These are phyloP conservation scores for Moricandia arvensis DNA, from an alignment of 345 rosid genomes.

Conservation along the genomic window DNA sequence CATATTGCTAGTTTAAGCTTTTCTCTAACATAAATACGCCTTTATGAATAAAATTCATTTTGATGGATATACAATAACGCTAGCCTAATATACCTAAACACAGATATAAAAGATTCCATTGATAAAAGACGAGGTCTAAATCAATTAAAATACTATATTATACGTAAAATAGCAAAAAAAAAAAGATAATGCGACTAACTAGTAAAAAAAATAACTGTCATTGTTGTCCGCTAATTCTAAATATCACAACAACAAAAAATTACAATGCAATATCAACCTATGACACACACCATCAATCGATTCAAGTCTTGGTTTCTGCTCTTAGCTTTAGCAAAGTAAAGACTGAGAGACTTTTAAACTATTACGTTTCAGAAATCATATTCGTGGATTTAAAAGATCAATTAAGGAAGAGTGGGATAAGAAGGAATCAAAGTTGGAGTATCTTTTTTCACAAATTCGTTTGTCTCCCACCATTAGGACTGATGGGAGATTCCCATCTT, in stretches of 20 bases:
- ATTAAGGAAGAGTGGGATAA: slow-evolving; percentile 9
- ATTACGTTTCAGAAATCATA: not conserved
- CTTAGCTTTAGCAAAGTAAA: not conserved
- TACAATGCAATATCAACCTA: not conserved
- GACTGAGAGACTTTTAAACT: not conserved
- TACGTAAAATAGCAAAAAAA: not conserved
- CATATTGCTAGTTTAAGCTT: not conserved
- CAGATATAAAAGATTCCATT: not conserved
- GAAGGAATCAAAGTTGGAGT: slow-evolving; percentile 14
- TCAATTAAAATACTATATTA: not conserved
- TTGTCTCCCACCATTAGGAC: slow-evolving; percentile 23
- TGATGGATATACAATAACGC: not conserved
- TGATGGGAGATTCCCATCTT: slow-evolving; percentile 20
- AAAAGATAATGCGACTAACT: not conserved
- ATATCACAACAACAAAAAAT: not conserved
- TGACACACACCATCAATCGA: not conserved
- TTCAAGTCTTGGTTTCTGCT: not conserved
- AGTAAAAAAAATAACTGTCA: not conserved
- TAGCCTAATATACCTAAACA: not conserved
- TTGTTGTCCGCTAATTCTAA: not conserved
- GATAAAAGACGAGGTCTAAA: not conserved
- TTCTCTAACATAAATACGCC: not conserved
- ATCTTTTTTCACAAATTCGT: not conserved
- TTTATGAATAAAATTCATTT: not conserved
- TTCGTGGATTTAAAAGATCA: not conserved